These are phyloP conservation scores for Porosira glacialis DNA, from an alignment of 352 stramenopile species.

Conservation along the genomic window DNA sequence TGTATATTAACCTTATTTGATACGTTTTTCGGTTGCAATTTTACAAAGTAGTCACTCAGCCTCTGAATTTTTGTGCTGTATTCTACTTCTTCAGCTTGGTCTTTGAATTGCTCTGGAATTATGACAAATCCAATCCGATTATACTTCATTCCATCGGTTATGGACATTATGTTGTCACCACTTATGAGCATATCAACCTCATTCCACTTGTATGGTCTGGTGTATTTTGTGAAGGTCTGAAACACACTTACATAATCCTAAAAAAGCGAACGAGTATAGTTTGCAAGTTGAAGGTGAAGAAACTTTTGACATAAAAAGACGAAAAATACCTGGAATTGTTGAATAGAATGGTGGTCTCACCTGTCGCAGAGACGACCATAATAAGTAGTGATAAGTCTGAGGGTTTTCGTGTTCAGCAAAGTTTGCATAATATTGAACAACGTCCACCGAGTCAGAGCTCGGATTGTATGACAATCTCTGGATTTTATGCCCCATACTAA, in stretches of 20 bases:
- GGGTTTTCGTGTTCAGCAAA: slow-evolving; percentile 65
- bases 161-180: slow-evolving; percentile 61
- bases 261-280: neutral
- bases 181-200: slow-evolving; percentile 79
- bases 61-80: slow-evolving; percentile 72
- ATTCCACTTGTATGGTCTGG: slow-evolving; percentile 76
- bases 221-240: slow-evolving; percentile 77
- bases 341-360: slow-evolving; percentile 16
- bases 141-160: slow-evolving; percentile 71
- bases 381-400: slow-evolving; percentile 73
- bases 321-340: too few species aligned
- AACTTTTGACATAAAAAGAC: too few species aligned
- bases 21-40: slow-evolving; percentile 60
- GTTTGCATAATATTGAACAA: slow-evolving; percentile 75
- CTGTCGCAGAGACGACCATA: slow-evolving; percentile 65
- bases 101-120: slow-evolving; percentile 61
- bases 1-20: slow-evolving; percentile 51
- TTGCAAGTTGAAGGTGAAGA: too few species aligned
- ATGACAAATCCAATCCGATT: slow-evolving; percentile 76
- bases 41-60: slow-evolving; percentile 73
- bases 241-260: neutral
- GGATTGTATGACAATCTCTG: slow-evolving; percentile 74
- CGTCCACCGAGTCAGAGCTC: slow-evolving; percentile 73
- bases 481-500: slow-evolving; percentile 84
- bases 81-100: slow-evolving; percentile 60